Base-by-base conservation (phyloP, 2,329 filamentous ascomycete species). In the Cladosporium sp. region DNA sequence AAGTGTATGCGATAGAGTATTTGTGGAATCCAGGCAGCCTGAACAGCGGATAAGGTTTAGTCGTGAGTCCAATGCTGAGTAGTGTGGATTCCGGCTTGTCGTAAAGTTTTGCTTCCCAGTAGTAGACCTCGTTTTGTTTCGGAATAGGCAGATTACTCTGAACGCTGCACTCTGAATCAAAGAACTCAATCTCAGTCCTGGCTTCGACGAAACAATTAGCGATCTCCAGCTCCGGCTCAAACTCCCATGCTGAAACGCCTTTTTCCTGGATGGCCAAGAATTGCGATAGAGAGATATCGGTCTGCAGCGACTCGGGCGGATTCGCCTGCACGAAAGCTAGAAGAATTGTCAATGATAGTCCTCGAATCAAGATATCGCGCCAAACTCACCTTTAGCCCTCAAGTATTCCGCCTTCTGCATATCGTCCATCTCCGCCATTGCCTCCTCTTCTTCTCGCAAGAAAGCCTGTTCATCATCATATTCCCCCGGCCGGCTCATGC, bases 181-280 rank as follows among this genome's bases (percentile, higher is more conserved):
- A 99, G 81, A 99, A 99, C 78, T 99, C 95, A 70, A 99, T 97
- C 79, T 99, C 95, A 12, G 95, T 99, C 71, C 95, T 88, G 49
- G 83, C 94, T 80, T 99, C 94, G 70, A 99, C 95, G 76, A 99
- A 99, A 79, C 95, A 99, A 80, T 98, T 98, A 71, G 95, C 95
- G 72, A 98, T 97, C 80, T 99, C 95, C 41, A 98, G 82, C 79
- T 99, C 95, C n/a, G 95, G 95, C 78, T 98, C 95, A 75, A 99
- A 99, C 78, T 99, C 95, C 95, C 95, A 99, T 7, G 95, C 95
- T 5, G 95, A 97, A n/a, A 99, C 94, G 60, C 95, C 95, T 79
- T 99, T 99, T 82, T 99, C 95, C 81, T 99, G 95, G 71, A 99
- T 99, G 51, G 95, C 95, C 67, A 99, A 86, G 78, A 97, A 98